Percentiles rank a stretch among this genome's conserved stretches.
phyloP scores from a whole-genome alignment of 2,329 filamentous ascomycete genomes.

The Eutypa lata region DNA sequence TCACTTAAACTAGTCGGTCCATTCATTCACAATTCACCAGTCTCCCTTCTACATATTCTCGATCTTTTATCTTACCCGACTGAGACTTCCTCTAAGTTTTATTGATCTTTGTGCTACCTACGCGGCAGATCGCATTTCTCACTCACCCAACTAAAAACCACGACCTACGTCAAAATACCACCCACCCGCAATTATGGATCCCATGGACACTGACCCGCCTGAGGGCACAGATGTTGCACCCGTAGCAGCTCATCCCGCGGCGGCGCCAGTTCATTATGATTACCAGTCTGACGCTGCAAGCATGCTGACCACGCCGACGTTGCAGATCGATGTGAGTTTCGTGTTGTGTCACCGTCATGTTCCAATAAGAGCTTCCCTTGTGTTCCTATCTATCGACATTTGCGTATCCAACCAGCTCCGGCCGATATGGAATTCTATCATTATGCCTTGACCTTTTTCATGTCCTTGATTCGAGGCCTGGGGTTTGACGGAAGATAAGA shows the following conservation, averaged over 20 bases:
- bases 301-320: background rate
- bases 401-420: background rate
- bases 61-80: background rate
- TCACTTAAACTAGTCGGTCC: too few species aligned
- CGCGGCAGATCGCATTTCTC: background rate
- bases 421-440: background rate
- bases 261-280: background rate
- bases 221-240: background rate
- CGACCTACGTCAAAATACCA: background rate
- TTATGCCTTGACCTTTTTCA: background rate
- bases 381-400: background rate
- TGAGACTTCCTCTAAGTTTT: background rate
- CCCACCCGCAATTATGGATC: background rate
- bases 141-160: background rate
- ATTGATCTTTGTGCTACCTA: background rate
- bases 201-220: background rate
- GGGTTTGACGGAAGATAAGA: background rate
- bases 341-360: background rate
- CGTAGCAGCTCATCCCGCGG: background rate
- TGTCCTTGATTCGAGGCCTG: background rate
- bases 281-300: background rate
- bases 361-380: background rate
- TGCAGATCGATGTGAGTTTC: conserved; percentile 1
- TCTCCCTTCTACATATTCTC: background rate
- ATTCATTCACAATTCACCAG: too few species aligned